Evolutionary conservation across 345 rosid genomes (phyloP), one percentile per base, ranked within the genome.

Genomic region (Lepidium aucheri): DNA sequence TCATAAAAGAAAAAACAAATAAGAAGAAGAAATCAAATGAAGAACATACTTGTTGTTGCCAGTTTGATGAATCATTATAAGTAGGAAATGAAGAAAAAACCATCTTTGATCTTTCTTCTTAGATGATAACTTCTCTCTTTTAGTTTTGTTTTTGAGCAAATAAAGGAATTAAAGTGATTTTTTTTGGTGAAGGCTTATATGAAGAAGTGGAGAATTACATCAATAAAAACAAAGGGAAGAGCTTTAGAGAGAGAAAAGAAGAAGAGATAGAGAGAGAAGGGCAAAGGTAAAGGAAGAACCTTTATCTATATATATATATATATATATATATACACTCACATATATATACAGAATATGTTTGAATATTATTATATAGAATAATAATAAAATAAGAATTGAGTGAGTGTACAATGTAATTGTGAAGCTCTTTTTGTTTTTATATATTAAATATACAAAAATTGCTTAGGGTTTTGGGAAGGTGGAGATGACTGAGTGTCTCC

Each of bases 11-110:
- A 7, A 49, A 65, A 44, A 65, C 5, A 59, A 54, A 35, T 18
- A n/a, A n/a, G n/a, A n/a, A n/a, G 3, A 36, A 55, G 16, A 17
- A 26, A 11, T 22, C 1, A 16, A 13, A 43, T 49, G 36, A 68
- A 56, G 59, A 69, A 63, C 70, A 63, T 75, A 75, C 78, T 68
- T 75, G 75, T 62, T 74, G 78, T 50, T 75, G 78, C 78, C 78
- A 75, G 70, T 69, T 75, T 63, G 78, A 69, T 47, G 70, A 54
- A 69, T 75, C 78, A 63, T 67, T 41, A 75, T 62, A 75, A 41
- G 34, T 35, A n/a, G 78, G 78, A 3, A 56, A 68, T 22, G 78
- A 64, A 63, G 78, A 41, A 69, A 75, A 75, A 63, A 51, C 74
- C 78, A 75, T 75, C 32, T 67, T 68, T 60, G 74, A 54, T 68